These are phyloP conservation scores for Talaromyces liani DNA, from an alignment of 495 filamentous ascomycete species.

Conservation along the genomic window DNA sequence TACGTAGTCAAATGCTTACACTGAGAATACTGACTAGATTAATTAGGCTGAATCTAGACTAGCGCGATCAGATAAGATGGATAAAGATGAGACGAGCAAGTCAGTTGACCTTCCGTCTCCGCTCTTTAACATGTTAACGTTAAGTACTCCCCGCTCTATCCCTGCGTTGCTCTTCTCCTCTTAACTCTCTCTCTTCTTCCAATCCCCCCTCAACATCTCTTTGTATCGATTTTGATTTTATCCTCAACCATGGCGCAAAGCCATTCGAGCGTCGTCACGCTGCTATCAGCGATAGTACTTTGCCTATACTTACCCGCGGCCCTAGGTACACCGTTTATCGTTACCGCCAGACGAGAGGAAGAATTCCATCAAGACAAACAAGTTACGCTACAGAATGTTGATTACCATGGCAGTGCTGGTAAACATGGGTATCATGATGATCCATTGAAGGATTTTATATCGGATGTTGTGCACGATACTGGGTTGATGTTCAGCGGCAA, in stretches of 20 bases:
- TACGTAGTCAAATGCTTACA: no score
- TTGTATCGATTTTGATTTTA: not conserved
- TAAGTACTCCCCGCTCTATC: not conserved
- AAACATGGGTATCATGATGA: conserved; percentile 6
- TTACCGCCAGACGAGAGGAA: conserved; percentile 6
- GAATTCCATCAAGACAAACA: not conserved
- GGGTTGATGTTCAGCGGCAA: not conserved
- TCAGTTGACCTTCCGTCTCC: not conserved
- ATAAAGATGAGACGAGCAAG: not conserved
- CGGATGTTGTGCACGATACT: conserved; percentile 8
- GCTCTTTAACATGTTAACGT: not conserved
- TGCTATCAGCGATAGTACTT: conserved; percentile 9
- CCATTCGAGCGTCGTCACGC: not conserved
- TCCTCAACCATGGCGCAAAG: not conserved
- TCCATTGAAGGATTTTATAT: conserved; percentile 16
- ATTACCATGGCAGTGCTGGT: not conserved
- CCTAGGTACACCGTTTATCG: not conserved
- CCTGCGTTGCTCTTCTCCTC: not conserved
- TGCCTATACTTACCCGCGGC: not conserved
- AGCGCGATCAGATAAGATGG: not conserved
- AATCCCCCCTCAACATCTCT: not conserved
- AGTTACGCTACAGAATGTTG: not conserved
- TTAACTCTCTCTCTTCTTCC: not conserved
- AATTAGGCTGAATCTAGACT: not conserved
- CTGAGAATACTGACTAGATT: no score